Evolutionary conservation across 345 rosid genomes (phyloP), one percentile per base, ranked within the genome.

Genomic region (Sonneratia caseolaris): DNA sequence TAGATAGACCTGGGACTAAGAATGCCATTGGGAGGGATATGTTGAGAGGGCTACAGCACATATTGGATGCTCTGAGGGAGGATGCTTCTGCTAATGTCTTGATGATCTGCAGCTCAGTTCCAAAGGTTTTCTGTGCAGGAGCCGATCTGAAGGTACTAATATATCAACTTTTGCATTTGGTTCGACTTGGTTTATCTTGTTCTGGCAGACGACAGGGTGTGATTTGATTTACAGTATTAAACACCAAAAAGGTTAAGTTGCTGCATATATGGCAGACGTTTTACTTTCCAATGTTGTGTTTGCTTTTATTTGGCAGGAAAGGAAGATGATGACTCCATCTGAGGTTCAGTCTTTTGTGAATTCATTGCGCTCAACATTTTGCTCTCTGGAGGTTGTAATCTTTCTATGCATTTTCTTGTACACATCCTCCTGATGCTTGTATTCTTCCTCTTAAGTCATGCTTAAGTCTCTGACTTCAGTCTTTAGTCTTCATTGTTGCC

Each of bases 91-190:
- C 88, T 51, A 87, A 80, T 37, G 95, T 94, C 74, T 90, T 86
- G 49, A 67, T 91, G 88, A 82, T 91, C 40, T 76, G 73, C 71
- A 94, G 98, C 72, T 79, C 86, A 37, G 92, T 90, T 77, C 96
- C 97, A 7, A 85, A 84, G 38, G 86, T 81, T 62, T 94, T 94
- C 79, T 94, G 97, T 62, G 96, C 97, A 37, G 98, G 98, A 21
- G 98, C 97, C 73, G 97, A 94, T 86, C 83, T 94, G 64, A 94
- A 91, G 97, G 95, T 89, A 80, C 56, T 32, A 16, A 1, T 66
- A 5, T 27, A 27, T 47, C 47, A 0, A 15, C 24, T 70, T 48
- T 38, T 40, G 32, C 10, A 51, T 49, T 37, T 32, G 36, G 48
- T 37, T 72, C 3, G 47, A 62, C 7, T 65, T 35, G n/a, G 5